Evolutionary conservation across 306 rosid genomes (phyloP).

Genomic region (Vigna hirtella): DNA sequence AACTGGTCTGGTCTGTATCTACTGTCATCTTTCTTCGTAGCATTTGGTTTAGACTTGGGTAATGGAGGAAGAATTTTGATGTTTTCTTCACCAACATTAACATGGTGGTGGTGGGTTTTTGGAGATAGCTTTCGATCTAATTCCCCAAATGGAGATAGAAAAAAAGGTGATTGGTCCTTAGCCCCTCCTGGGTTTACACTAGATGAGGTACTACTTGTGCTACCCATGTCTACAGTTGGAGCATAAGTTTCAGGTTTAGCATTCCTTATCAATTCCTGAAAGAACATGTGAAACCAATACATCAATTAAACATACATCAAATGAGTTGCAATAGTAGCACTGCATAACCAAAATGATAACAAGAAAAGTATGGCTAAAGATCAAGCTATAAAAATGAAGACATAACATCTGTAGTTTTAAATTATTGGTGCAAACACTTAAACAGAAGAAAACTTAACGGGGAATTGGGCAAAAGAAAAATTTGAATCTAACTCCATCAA

Average conservation of each 20-base stretch:
- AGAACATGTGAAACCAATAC: constrained; percentile 21
- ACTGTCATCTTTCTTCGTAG: constrained; percentile 46
- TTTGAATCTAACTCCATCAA: constrained; percentile 22
- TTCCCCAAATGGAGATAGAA: constrained; percentile 46
- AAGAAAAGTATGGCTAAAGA: not conserved
- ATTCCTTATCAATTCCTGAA: constrained; percentile 53
- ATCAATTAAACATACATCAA: constrained; percentile 10
- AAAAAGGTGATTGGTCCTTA: constrained; percentile 55
- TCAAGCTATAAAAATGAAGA: constrained; percentile 11
- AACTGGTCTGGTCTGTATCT: constrained; percentile 48
- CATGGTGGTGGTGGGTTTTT: constrained; percentile 37
- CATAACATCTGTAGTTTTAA: constrained; percentile 10
- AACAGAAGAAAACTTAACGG: too few relatives aligned
- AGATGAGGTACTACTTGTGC: constrained; percentile 59
- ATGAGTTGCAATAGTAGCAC: constrained; percentile 7
- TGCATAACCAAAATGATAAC: constrained; percentile 25
- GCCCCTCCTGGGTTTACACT: constrained; percentile 50
- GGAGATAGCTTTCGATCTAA: constrained; percentile 44
- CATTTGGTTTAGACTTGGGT: constrained; percentile 54
- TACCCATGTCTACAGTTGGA: constrained; percentile 55
- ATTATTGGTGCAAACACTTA: constrained; percentile 3
- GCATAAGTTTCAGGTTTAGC: constrained; percentile 40
- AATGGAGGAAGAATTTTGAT: constrained; percentile 60
- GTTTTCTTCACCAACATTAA: constrained; percentile 39
- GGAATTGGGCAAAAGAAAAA: not conserved